Conservation (phyloP, 2,329 filamentous ascomycete genomes). For the Pseudophaeomoniella oleicola region DNA sequence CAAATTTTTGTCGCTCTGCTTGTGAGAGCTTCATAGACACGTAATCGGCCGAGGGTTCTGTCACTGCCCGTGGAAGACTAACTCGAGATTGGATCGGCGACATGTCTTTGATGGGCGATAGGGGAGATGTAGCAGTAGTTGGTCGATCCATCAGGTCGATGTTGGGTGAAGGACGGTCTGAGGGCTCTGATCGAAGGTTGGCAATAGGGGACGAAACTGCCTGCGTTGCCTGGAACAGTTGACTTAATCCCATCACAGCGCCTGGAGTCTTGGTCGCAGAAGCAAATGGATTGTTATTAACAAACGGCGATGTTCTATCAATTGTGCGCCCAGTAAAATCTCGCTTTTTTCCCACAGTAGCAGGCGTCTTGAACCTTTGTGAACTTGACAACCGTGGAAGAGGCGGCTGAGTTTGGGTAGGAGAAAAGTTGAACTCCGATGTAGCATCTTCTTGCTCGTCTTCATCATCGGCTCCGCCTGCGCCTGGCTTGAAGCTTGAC, state of each 20-base stretch:
- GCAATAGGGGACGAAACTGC: conserved; percentile 30
- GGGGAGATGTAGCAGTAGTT: conserved; percentile 16
- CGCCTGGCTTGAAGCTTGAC: conserved; percentile 17
- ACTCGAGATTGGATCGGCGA: conserved; percentile 18
- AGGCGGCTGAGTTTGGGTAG: conserved; percentile 16
- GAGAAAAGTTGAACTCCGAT: conserved; percentile 8
- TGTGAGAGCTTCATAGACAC: conserved; percentile 32
- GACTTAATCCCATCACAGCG: conserved; percentile 27
- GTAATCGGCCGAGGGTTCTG: conserved; percentile 27
- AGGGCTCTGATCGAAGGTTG: conserved; percentile 22
- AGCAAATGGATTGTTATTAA: conserved; percentile 27
- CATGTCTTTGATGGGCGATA: conserved; percentile 14
- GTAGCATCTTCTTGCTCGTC: conserved; percentile 2
- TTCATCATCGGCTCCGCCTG: background rate
- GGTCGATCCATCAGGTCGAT: conserved; percentile 26
- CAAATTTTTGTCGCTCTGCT: conserved; percentile 20
- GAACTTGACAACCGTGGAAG: conserved; percentile 30
- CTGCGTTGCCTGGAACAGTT: conserved; percentile 33
- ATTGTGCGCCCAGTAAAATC: conserved; percentile 15
- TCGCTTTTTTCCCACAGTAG: conserved; percentile 22
- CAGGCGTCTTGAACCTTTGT: conserved; percentile 28
- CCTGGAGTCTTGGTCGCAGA: conserved; percentile 19
- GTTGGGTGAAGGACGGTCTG: conserved; percentile 34
- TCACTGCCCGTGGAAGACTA: conserved; percentile 19
- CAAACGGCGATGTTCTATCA: conserved; percentile 23